These are phyloP conservation scores for Xylaria scruposa DNA, from an alignment of 495 filamentous ascomycete genomes.

Conservation along the genomic window DNA sequence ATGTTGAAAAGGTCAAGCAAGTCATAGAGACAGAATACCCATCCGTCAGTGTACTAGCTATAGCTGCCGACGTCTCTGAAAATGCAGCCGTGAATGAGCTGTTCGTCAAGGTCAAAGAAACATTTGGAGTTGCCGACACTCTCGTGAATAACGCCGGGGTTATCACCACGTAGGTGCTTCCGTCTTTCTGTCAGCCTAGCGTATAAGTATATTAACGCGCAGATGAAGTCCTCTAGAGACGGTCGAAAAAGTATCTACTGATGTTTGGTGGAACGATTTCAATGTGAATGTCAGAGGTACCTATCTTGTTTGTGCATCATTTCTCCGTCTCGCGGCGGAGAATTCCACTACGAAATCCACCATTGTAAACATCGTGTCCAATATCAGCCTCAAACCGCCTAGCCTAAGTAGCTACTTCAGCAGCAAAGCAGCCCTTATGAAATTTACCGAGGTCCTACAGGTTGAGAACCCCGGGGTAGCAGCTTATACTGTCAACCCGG, in stretches of 20 bases:
- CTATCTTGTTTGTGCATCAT: neutral
- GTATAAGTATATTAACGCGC: neutral
- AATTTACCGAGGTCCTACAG: slow-evolving; percentile 1
- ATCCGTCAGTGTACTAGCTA: neutral
- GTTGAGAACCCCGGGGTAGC: neutral
- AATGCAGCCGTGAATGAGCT: neutral
- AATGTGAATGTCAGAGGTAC: neutral
- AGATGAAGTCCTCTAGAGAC: neutral
- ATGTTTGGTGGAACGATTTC: slow-evolving; percentile 6
- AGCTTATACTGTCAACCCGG: neutral
- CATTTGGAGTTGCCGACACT: neutral
- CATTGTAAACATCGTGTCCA: neutral
- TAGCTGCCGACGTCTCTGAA: neutral
- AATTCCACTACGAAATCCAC: neutral
- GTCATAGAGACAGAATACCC: neutral
- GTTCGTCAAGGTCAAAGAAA: neutral
- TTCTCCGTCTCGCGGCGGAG: neutral
- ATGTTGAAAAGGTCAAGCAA: neutral
- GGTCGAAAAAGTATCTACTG: neutral
- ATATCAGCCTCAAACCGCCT: neutral
- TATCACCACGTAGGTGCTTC: neutral
- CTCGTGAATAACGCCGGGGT: neutral
- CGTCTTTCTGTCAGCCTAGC: neutral
- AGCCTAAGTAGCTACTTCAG: neutral
- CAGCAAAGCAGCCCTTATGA: slow-evolving; percentile 5